Base-by-base conservation (phyloP, 2,329 filamentous ascomycete genomes). In the Acrocalymma vagum region DNA sequence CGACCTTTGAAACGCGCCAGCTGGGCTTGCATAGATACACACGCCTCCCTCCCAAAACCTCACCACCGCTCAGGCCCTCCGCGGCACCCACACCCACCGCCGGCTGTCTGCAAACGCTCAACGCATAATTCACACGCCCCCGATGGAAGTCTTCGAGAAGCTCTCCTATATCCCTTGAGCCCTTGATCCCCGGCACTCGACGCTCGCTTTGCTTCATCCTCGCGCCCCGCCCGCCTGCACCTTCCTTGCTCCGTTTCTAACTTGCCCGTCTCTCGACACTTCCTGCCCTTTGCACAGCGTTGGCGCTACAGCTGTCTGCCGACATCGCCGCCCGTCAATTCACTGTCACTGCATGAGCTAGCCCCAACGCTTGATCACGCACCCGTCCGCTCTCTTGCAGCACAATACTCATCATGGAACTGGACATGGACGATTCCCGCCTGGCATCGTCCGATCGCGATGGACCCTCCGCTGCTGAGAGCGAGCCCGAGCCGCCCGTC, bases 141-240 rank as follows among this genome's bases (percentile, higher is more conserved):
- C 26, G 37, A 52, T 58, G 48, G 57, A 58, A 54, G 30, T 17
- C 40, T 63, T 64, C 58, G 53, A 45, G 62, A 65, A 65, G 41
- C 30, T 48, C 28, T 42, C 35, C 41, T 51, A 35, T 49, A 44
- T 40, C 45, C 57, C 55, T 48, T 50, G 53, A 52, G 29, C 46
- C 45, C 53, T 53, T 49, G 42, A 40, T 26, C 24, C 46, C 37
- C 42, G 24, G 29, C 49, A 33, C 36, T 29, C 44, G 34, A 43
- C 38, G 33, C 51, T 51, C 45, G 48, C 46, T 47, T 48, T 49
- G 57, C 55, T 51, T 52, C 56, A 54, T 43, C 39, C 22, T 33
- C 26, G 31, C 23, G 38, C 44, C n/a, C 41, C 31, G 38, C 33
- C 48, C 60, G 58, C 48, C 42, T 65, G 37, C 53, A 55, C 60